Evolutionary conservation across 495 filamentous ascomycete species (phyloP).

Genomic region (Penicillium chermesinum): DNA sequence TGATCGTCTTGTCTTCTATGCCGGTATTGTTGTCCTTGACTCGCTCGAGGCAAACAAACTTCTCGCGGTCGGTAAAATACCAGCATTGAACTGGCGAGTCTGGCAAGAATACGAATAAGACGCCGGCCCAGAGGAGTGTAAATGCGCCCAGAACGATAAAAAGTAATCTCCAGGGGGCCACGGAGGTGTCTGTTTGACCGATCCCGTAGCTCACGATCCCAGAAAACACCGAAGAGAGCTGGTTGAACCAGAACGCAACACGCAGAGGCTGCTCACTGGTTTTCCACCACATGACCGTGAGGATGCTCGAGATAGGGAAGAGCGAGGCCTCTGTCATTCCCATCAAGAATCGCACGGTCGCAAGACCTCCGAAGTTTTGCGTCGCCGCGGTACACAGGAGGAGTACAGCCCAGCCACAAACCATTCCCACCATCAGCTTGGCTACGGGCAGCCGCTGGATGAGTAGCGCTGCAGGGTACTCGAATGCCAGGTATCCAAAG

Average conservation of each 20-base stretch:
- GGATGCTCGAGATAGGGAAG: constrained; percentile 45
- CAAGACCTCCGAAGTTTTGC: constrained; percentile 17
- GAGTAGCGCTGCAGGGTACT: constrained; percentile 22
- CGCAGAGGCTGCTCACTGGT: constrained; percentile 44
- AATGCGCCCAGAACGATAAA: constrained; percentile 26
- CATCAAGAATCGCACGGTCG: constrained; percentile 39
- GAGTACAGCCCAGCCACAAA: constrained; percentile 17
- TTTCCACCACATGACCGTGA: constrained; percentile 49
- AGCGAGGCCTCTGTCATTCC: constrained; percentile 43
- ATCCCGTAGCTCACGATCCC: constrained; percentile 12
- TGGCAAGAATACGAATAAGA: constrained; percentile 42
- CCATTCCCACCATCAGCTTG: constrained; percentile 34
- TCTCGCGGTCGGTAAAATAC: constrained; percentile 30
- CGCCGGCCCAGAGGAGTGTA: constrained; percentile 31
- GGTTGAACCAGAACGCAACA: constrained; percentile 47
- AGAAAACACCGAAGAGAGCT: constrained; percentile 18
- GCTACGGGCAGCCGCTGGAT: constrained; percentile 46
- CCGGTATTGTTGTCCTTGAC: constrained; percentile 52
- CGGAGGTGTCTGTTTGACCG: constrained; percentile 6
- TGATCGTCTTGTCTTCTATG: constrained; percentile 43
- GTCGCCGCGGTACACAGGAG: constrained; percentile 17
- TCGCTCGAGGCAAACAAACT: constrained; percentile 30
- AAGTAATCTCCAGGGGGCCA: constrained; percentile 12
- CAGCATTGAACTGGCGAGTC: constrained; percentile 46
- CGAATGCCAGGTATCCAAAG: constrained; percentile 30